These are phyloP conservation scores for Globisporangium irregulare DNA, from an alignment of 352 stramenopile species.

Conservation along the genomic window DNA sequence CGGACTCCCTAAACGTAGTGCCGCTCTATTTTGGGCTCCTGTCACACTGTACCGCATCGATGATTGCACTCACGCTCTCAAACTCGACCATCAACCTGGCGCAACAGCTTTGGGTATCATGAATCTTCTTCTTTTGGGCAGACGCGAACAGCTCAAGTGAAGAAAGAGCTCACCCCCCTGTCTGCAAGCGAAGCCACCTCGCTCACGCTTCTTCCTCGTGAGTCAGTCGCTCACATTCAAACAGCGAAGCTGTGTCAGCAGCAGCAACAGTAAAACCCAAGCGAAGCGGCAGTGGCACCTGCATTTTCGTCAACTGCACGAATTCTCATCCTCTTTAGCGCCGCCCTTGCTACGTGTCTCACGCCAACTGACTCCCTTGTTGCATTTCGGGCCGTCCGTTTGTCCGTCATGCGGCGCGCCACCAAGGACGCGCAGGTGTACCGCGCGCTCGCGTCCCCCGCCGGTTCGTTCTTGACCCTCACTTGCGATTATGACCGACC, in stretches of 20 bases:
- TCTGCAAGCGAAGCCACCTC: conserved; percentile 1
- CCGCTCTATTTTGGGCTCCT: background rate
- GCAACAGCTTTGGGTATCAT: background rate
- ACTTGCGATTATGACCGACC: no score
- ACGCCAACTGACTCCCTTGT: background rate
- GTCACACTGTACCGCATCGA: background rate
- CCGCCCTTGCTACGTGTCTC: background rate
- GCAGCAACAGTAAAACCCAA: background rate
- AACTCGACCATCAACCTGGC: background rate
- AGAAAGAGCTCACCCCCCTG: background rate
- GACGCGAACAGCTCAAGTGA: background rate
- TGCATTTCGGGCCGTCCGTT: background rate
- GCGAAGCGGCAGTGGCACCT: background rate
- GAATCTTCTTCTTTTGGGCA: background rate
- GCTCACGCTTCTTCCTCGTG: background rate
- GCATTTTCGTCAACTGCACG: background rate
- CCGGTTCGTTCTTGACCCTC: background rate
- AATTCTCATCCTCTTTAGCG: background rate
- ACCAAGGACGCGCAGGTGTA: background rate
- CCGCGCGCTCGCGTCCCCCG: conserved; percentile 4
- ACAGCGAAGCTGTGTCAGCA: background rate
- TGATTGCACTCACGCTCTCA: background rate
- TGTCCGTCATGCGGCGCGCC: background rate
- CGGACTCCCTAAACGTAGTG: background rate
- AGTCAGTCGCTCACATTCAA: background rate